Conservation (phyloP, 352 stramenopile genomes). For the Globisporangium nagaii region DNA sequence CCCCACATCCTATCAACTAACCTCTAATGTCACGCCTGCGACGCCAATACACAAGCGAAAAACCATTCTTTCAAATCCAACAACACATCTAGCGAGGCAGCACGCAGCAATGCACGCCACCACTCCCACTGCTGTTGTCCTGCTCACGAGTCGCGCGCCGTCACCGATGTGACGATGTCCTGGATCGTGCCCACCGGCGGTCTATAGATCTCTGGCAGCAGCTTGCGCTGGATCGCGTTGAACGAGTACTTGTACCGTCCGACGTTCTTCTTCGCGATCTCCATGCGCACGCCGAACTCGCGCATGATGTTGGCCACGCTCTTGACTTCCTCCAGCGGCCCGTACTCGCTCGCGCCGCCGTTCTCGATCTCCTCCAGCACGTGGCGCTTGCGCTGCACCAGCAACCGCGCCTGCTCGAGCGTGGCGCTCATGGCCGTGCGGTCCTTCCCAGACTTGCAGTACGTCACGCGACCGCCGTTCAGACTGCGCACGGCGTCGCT, state of each 20-base stretch:
- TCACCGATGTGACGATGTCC: conserved; percentile 89
- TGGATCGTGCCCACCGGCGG: conserved; percentile 88
- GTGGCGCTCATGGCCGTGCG: conserved; percentile 97
- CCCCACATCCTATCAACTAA: no score
- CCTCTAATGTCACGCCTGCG: no score
- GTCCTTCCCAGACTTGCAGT: conserved; percentile 98
- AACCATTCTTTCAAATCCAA: not conserved
- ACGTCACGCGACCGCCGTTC: conserved; percentile 90
- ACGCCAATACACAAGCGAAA: no score
- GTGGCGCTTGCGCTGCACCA: conserved; percentile 69
- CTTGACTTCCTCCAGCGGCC: conserved; percentile 73
- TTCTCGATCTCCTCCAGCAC: conserved; percentile 70
- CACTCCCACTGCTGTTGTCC: not conserved
- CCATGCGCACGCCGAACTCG: conserved; percentile 90
- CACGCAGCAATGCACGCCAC: no score
- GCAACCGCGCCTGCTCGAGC: conserved; percentile 91
- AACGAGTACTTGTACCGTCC: conserved; percentile 96
- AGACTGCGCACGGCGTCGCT: conserved; percentile 86
- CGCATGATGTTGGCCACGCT: conserved; percentile 84
- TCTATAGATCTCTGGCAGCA: conserved; percentile 91
- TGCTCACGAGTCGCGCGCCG: conserved; percentile 84
- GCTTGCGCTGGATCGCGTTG: conserved; percentile 94
- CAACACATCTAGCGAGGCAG: not conserved
- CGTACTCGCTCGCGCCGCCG: conserved; percentile 32
- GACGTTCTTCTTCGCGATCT: conserved; percentile 97